A percentile compares a stretch with the other conserved stretches of the same genome.
These are phyloP conservation scores for Sugiyamaella paludigena DNA, from an alignment of 1,139 yeast genomes.

Conservation along the genomic window DNA sequence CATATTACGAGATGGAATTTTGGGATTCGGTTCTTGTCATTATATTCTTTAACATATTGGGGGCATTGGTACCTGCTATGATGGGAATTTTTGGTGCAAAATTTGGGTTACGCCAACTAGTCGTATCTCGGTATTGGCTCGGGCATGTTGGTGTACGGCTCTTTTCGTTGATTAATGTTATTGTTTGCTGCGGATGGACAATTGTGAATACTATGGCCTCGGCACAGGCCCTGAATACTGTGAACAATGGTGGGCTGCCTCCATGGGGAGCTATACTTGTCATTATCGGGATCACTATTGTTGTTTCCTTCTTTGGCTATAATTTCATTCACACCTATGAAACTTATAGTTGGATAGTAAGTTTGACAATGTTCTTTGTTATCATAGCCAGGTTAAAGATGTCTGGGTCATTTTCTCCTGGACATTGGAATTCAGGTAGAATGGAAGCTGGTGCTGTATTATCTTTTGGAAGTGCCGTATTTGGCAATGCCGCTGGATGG, in stretches of 20 bases:
- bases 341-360: slow-evolving; percentile 88
- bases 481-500: slow-evolving; percentile 95
- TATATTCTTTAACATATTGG: slow-evolving; percentile 70
- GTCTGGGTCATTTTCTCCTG: slow-evolving; percentile 57
- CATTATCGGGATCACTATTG: slow-evolving; percentile 62
- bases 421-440: slow-evolving; percentile 43
- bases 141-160: slow-evolving; percentile 76
- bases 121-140: slow-evolving; percentile 70
- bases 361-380: slow-evolving; percentile 65
- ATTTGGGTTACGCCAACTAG: slow-evolving; percentile 86
- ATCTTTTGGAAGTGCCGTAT: slow-evolving; percentile 80
- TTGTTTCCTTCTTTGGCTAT: slow-evolving; percentile 86
- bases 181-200: slow-evolving; percentile 97
- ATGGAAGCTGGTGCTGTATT: slow-evolving; percentile 72
- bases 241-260: slow-evolving; percentile 66
- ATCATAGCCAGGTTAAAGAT: slow-evolving; percentile 73
- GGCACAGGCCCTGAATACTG: slow-evolving; percentile 78
- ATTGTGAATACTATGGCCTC: slow-evolving; percentile 89
- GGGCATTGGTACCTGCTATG: slow-evolving; percentile 76
- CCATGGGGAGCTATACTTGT: slow-evolving; percentile 90
- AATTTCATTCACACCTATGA: slow-evolving; percentile 77
- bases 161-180: slow-evolving; percentile 70
- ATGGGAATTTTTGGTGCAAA: slow-evolving; percentile 81
- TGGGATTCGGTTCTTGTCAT: slow-evolving; percentile 63
- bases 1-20: slow-evolving; percentile 51